Evolutionary conservation across 169 alveolate species (phyloP), one percentile per base, ranked within the genome.

Genomic region (Theileria luwenshuni): DNA sequence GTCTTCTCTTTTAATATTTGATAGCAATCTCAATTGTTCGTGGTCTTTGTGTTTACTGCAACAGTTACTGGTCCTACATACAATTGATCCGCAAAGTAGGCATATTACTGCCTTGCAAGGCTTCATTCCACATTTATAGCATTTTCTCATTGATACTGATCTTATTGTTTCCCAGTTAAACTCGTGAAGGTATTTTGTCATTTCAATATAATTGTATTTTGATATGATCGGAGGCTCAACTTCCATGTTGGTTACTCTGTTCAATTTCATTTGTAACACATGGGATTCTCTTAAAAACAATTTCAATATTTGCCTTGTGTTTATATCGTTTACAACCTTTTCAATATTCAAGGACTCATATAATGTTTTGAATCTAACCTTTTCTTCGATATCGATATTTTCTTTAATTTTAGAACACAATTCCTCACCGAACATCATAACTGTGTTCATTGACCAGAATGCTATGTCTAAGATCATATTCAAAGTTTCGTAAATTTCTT

Each of bases 31-130:
- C 51, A 61, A 17, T 15, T 45, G 54, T 28, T 62, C 41, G 13
- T 74, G 35, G 23, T 25, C 60, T 68, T 71, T 58, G 60, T 35
- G 64, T 35, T 70, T 35, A 25, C 71, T 69, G 51, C 87, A 79
- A 49, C 87, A 79, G 48, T 38, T 43, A 62, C 73, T 35, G 35
- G 60, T 74, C 21, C 67, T 30, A 33, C 87, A 79, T 23, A 79
- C 54, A 21, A 71, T 28, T 33, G 77, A 35, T 41, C 87, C 87
- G 52, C 87, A 79, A n/a, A 79, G 43, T 17, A 79, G 77, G 74
- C 87, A 79, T n/a, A 79, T 61, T 3, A 79, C 63, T 13, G 87
- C 83, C 49, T 71, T 59, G 1, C 77, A 25, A 21, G 87, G 87
- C 30, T 52, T 25, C 25, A 1, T 10, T n/a, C 87, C 87, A 48